A percentile compares a stretch with the other conserved stretches of the same genome.
Evolutionary conservation across 768 basidiomycete species (phyloP).

Genomic region (Porpolomopsis calyptriformis): DNA sequence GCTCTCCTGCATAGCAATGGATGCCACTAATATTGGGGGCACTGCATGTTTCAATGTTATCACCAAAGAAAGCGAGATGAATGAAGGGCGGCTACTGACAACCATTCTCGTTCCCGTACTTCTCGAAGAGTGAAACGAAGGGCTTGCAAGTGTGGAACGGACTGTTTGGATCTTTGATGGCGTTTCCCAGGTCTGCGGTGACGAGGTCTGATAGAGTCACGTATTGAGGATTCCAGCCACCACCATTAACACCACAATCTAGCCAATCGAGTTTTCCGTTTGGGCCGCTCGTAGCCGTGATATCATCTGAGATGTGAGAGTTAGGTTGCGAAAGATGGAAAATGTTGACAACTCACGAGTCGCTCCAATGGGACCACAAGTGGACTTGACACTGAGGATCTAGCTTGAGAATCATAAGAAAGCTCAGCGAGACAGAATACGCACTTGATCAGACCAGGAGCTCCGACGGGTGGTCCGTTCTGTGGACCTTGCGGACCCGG

Average conservation of each 20-base stretch:
- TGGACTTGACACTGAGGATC: slow-evolving; percentile 27
- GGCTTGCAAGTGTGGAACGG: slow-evolving; percentile 51
- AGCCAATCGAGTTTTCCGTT: slow-evolving; percentile 68
- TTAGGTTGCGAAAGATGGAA: neutral
- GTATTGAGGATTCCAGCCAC: slow-evolving; percentile 65
- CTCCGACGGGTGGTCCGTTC: neutral
- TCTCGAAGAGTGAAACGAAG: slow-evolving; percentile 46
- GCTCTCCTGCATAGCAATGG: slow-evolving; percentile 84
- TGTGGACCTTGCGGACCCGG: slow-evolving; percentile 4
- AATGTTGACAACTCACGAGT: slow-evolving; percentile 26
- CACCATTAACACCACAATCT: slow-evolving; percentile 58
- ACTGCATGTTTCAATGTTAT: slow-evolving; percentile 20
- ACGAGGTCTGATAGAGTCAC: slow-evolving; percentile 44
- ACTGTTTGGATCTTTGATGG: slow-evolving; percentile 36
- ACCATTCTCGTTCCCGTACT: slow-evolving; percentile 38
- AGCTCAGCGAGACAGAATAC: neutral
- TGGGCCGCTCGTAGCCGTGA: slow-evolving; percentile 44
- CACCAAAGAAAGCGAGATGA: neutral
- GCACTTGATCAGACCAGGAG: neutral
- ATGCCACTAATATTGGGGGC: slow-evolving; percentile 68
- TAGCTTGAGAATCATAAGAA: slow-evolving; percentile 7
- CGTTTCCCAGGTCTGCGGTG: slow-evolving; percentile 33
- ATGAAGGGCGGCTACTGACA: slow-evolving; percentile 3
- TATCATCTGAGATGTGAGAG: slow-evolving; percentile 26
- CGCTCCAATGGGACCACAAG: slow-evolving; percentile 42